phyloP scores from a whole-genome alignment of 495 filamentous ascomycete genomes.

The Trichoderma gamsii region DNA sequence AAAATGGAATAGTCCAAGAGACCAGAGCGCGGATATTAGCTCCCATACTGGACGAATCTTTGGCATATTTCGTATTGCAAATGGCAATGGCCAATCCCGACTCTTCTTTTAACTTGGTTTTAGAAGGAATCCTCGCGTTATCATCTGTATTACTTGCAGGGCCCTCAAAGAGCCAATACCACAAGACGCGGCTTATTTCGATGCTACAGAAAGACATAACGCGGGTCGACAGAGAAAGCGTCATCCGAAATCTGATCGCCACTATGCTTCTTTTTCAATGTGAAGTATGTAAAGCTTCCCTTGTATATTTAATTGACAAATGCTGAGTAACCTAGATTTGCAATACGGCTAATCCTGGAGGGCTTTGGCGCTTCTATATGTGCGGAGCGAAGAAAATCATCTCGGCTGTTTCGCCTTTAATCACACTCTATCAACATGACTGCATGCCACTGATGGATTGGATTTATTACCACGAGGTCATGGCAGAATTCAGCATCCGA shows the following conservation, averaged over 20 bases:
- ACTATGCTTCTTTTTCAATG: slow-evolving; percentile 2
- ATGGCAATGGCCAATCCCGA: neutral
- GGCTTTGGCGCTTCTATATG: neutral
- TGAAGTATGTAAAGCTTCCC: neutral
- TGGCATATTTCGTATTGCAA: neutral
- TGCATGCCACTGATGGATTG: neutral
- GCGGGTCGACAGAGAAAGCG: neutral
- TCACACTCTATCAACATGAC: neutral
- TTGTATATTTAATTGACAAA: neutral
- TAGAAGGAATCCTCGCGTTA: neutral
- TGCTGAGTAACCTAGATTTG: neutral
- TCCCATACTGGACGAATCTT: neutral
- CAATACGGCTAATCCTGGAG: neutral
- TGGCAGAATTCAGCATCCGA: neutral
- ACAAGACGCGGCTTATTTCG: neutral
- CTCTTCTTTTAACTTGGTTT: neutral
- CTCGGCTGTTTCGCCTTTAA: neutral
- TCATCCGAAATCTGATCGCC: neutral
- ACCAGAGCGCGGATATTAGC: neutral
- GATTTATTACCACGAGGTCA: slow-evolving; percentile 5
- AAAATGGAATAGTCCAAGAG: neutral
- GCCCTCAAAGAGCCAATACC: neutral
- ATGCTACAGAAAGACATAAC: neutral
- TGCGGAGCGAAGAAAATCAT: slow-evolving; percentile 3
- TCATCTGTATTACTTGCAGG: neutral